phyloP scores from a whole-genome alignment of 176 grass and related monocot species.

The Oryza longistaminata region DNA sequence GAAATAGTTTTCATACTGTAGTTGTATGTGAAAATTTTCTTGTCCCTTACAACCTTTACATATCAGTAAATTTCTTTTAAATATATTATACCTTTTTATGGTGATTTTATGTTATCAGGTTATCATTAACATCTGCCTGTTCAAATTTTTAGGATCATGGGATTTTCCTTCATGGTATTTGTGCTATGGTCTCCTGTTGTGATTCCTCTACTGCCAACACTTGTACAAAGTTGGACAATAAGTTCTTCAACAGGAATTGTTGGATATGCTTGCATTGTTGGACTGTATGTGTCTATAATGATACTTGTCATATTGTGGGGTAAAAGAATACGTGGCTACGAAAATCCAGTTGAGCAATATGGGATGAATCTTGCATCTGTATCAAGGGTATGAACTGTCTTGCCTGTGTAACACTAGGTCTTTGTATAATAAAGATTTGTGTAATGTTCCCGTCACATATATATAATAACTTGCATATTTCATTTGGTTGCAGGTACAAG shows the following conservation, averaged over 20 bases:
- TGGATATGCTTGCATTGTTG: slow-evolving; percentile 71
- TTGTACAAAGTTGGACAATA: slow-evolving; percentile 87
- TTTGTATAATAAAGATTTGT: slow-evolving; percentile 4
- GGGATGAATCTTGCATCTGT: slow-evolving; percentile 69
- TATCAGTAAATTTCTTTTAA: slow-evolving; percentile 14
- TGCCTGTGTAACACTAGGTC: slow-evolving; percentile 1
- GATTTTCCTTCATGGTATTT: slow-evolving; percentile 82
- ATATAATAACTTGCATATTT: slow-evolving; percentile 17
- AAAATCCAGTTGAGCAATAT: slow-evolving; percentile 82
- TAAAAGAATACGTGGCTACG: slow-evolving; percentile 86
- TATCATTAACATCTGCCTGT: slow-evolving; percentile 22
- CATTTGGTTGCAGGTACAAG: slow-evolving; percentile 58
- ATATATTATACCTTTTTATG: background rate
- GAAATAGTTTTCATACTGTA: slow-evolving; percentile 5
- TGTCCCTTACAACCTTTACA: background rate
- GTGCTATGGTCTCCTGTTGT: slow-evolving; percentile 94
- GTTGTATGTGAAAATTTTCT: slow-evolving; percentile 3
- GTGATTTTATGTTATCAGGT: background rate
- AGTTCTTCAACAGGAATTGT: slow-evolving; percentile 63
- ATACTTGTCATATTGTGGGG: slow-evolving; percentile 92
- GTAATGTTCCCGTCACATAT: background rate
- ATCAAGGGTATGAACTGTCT: slow-evolving; percentile 56
- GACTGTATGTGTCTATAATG: slow-evolving; percentile 72
- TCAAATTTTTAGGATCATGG: slow-evolving; percentile 60
- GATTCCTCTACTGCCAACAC: slow-evolving; percentile 75